These are phyloP conservation scores for Sporopachydermia lactativora DNA, from an alignment of 805 yeast species.

Conservation along the genomic window DNA sequence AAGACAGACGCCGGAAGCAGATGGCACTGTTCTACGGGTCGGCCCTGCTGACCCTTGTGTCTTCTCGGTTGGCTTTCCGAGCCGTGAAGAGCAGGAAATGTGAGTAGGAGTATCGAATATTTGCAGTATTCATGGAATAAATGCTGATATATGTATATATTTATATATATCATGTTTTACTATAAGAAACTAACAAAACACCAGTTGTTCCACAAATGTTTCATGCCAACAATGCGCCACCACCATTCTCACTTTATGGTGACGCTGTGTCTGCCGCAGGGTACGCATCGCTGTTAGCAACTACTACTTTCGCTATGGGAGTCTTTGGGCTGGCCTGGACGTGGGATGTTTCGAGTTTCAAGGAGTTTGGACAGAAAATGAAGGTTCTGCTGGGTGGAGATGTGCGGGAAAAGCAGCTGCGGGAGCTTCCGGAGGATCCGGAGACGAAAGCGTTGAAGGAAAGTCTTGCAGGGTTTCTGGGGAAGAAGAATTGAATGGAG, in stretches of 20 bases:
- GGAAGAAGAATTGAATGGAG: neutral
- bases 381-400: constrained; percentile 53
- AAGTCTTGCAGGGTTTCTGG: neutral
- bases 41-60: neutral
- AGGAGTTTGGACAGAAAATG: constrained; percentile 62
- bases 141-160: too few species aligned
- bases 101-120: too few species aligned
- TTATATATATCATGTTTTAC: too few species aligned
- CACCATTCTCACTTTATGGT: constrained; percentile 61
- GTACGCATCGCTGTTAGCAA: constrained; percentile 65
- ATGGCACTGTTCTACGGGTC: neutral
- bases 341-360: constrained; percentile 50
- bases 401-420: neutral
- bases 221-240: constrained; percentile 79
- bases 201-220: constrained; percentile 59
- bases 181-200: too few species aligned
- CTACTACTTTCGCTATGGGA: constrained; percentile 57
- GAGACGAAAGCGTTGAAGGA: neutral
- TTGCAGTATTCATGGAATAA: too few species aligned
- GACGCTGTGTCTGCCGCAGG: constrained; percentile 82
- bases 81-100: neutral
- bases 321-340: constrained; percentile 71
- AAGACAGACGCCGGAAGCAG: neutral
- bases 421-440: constrained; percentile 1
- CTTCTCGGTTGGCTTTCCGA: neutral